phyloP scores from a whole-genome alignment of 1,139 yeast genomes.

The Hansenula sp. region DNA sequence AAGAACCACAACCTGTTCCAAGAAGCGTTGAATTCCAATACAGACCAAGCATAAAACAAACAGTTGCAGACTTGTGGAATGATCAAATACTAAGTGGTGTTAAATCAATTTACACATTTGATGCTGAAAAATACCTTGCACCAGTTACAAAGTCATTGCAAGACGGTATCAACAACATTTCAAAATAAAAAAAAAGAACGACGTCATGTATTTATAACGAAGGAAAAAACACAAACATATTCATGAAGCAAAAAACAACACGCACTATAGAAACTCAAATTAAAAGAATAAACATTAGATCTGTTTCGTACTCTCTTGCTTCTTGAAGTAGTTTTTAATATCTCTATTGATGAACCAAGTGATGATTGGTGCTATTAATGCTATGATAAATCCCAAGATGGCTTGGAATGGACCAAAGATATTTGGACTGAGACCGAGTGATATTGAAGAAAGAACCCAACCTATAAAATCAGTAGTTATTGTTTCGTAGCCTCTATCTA shows the following conservation, averaged over 20 bases:
- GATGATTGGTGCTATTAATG: slow-evolving; percentile 62
- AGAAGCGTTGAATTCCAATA: slow-evolving; percentile 36
- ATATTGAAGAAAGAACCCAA: slow-evolving; percentile 69
- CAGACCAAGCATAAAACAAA: slow-evolving; percentile 48
- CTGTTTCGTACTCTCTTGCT: slow-evolving; percentile 4
- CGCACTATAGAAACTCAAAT: background rate
- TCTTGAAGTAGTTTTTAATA: slow-evolving; percentile 41
- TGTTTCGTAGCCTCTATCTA: slow-evolving; percentile 66
- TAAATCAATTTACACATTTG: slow-evolving; percentile 57
- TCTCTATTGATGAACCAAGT: slow-evolving; percentile 50
- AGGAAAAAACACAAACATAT: background rate
- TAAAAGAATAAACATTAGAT: background rate
- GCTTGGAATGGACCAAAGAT: slow-evolving; percentile 15
- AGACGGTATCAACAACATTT: slow-evolving; percentile 1
- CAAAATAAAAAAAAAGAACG: background rate
- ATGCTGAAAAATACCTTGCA: slow-evolving; percentile 42
- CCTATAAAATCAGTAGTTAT: slow-evolving; percentile 83
- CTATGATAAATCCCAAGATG: slow-evolving; percentile 39
- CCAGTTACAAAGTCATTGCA: slow-evolving; percentile 32
- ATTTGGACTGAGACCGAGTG: slow-evolving; percentile 49
- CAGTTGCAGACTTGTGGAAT: slow-evolving; percentile 80
- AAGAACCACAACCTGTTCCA: slow-evolving; percentile 34
- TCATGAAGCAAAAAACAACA: slow-evolving; percentile 5
- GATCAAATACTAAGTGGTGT: slow-evolving; percentile 65
- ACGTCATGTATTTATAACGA: background rate